Base-by-base conservation (phyloP, 768 basidiomycete genomes). In the Phlebiopsis flavidoalba region DNA sequence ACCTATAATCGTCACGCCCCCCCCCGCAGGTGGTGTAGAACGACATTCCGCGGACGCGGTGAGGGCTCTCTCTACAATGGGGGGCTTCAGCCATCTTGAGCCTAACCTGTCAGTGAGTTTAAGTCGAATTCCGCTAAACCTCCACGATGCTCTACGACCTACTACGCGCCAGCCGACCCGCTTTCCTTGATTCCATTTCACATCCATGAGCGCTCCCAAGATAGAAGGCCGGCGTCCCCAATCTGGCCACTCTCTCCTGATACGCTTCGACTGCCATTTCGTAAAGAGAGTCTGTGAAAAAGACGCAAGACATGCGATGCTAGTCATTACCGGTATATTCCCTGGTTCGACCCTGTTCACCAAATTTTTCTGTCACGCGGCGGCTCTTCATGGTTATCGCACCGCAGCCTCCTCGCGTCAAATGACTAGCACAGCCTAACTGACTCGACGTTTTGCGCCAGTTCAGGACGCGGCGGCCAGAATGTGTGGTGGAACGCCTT, bases 311-410 rank as follows among this genome's bases (percentile, higher is more conserved):
- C 72, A 93, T 98, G 91, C 82, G 98, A 36, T 85, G n/a, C n/a
- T 98, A 63, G 95, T 98, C 67, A 98, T 98, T 96, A 98, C 96
- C 8, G n/a, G 95, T 99, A 24, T 88, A 93, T n/a, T n/a, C 70
- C 96, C 95, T 49, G 96, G 91, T 89, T 64, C 48, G 71, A n/a
- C n/a, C n/a, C n/a, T 59, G 33, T 57, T 4, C 21, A 15, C 11
- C 15, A 15, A 26, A n/a, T 40, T 24, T 33, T 31, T 48, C n/a
- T 15, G 24, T 19, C 36, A n/a, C 53, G 19, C 40, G 14, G 36
- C 47, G 26, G 50, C 26, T 8, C 24, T 15, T n/a, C n/a, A n/a
- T n/a, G n/a, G n/a, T n/a, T n/a, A n/a, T n/a, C 8, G 14, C 19
- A 11, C 52, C 35, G 35, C 31, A 17, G 19, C 15, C n/a, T 31